Base-by-base conservation (phyloP, 2,329 filamentous ascomycete species). In the Claviceps fusiformis region DNA sequence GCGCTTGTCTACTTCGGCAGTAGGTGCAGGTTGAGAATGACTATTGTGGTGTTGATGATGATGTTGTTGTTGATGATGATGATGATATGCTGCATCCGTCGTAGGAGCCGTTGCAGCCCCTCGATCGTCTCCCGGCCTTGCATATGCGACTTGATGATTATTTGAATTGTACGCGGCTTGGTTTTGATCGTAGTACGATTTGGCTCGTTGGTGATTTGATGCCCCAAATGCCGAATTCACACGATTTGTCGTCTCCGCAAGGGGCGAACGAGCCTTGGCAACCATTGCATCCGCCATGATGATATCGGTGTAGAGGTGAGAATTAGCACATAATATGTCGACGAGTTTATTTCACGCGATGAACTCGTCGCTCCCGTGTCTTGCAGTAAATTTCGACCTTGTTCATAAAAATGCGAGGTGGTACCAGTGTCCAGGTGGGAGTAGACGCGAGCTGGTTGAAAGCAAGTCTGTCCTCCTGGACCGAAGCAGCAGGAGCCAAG, bases 181-280 rank as follows among this genome's bases (percentile, higher is more conserved):
- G 10, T 51, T 54, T 45, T 65, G 65, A 46, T 63, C 62, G 56
- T 64, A 59, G 48, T 65, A 64, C 55, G 64, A 48, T 60, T 72
- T 73, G 56, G 58, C 56, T 31, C 58, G 56, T 35, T 65, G 63
- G 24, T 60, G 55, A 35, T 68, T 62, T 50, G 62, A 55, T 51
- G 60, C 54, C 44, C 65, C 62, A 57, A 66, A 66, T 19, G 66
- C 63, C 31, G 73, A 71, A 61, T 78, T 79, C 60, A 75, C 67
- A 59, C 75, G 72, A 58, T 73, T 69, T 31, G 70, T 72, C 27
- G 75, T 73, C 63, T 79, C 76, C 39, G 69, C 69, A 48, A 79
- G 66, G 47, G 76, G 76, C 53, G 67, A 62, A 55, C 72, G 71
- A 57, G 58, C 53, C 54, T 61, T 64, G 57, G 64, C 61, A 60